Evolutionary conservation across 495 filamentous ascomycete species (phyloP), one percentile per base, ranked within the genome.

Genomic region (Margaritispora aquatica): DNA sequence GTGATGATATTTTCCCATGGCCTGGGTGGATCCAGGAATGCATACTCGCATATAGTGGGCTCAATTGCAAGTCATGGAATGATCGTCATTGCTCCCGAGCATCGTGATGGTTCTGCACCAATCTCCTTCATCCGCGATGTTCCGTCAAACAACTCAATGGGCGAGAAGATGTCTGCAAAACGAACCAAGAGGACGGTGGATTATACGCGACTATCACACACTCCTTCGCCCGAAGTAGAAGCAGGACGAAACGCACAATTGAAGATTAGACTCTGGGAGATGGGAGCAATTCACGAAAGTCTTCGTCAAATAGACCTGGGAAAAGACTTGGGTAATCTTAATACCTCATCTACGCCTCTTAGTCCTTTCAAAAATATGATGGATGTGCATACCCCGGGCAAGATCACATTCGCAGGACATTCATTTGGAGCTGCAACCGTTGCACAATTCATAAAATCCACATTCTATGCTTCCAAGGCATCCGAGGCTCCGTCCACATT

Each of bases 1-100:
- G 87, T 88, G 0, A 81, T 88, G 73, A 75, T 93, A 29, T 92
- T 93, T 71, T 90, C 88, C 10, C 89, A 93, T 66, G 89, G 89
- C 2, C 75, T 92, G 1, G 89, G 86, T 2, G 89, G 89, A 19
- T 83, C 79, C 41, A 74, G 86, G 29, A 89, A 90, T 51, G 77
- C 88, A 22, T 93, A 92, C 71, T 89, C 85, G 34, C 80, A 90
- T 64, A 60, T 92, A 10, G 79, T 76, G 21, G 85, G 86, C 7
- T 87, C 86, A 0, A 65, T 93, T 22, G 86, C 89, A 1, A 88
- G 85, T 8, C 79, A 91, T 65, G 89, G 89, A 19, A 73, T 90
- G 10, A 80, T 92, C 8, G 89, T 92, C 1, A 69, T 90, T 31
- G 88, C 87, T 17, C 80, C 86, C 0, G 89, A 93, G 55, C 89